Conservation (phyloP, 768 basidiomycete genomes). For the Gymnopilus junonius region DNA sequence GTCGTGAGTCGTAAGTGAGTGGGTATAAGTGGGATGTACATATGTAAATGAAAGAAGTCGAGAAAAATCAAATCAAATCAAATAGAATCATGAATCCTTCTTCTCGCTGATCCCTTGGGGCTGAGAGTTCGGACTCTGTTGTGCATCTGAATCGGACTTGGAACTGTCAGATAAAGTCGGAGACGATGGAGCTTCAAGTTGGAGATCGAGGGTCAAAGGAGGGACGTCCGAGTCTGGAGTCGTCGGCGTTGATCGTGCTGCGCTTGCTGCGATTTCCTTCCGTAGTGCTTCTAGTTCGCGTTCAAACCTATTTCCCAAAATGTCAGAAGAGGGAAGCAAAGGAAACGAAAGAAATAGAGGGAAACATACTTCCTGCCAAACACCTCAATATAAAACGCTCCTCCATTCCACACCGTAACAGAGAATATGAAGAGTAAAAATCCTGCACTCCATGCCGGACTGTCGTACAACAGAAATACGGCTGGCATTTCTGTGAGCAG, state of each 20-base stretch:
- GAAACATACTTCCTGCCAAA: slow-evolving; percentile 88
- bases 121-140: background rate
- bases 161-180: background rate
- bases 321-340: slow-evolving; percentile 5
- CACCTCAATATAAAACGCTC: slow-evolving; percentile 94
- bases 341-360: background rate
- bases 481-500: slow-evolving; percentile 87
- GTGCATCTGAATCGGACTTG: background rate
- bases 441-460: slow-evolving; percentile 71
- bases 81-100: background rate
- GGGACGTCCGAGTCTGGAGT: background rate
- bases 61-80: no score
- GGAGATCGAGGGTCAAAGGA: background rate
- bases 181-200: background rate
- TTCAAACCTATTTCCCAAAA: slow-evolving; percentile 95
- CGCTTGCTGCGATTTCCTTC: slow-evolving; percentile 83
- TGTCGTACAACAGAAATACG: slow-evolving; percentile 83
- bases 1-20: background rate
- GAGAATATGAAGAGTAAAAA: slow-evolving; percentile 84
- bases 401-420: slow-evolving; percentile 95
- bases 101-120: background rate
- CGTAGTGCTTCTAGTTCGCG: slow-evolving; percentile 88
- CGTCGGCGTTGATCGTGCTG: slow-evolving; percentile 39
- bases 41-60: background rate
- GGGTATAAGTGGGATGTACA: background rate